Percentiles rank a stretch among this genome's conserved stretches.
Conservation (phyloP, 2,329 filamentous ascomycete genomes). For the Fusarium mangiferae region DNA sequence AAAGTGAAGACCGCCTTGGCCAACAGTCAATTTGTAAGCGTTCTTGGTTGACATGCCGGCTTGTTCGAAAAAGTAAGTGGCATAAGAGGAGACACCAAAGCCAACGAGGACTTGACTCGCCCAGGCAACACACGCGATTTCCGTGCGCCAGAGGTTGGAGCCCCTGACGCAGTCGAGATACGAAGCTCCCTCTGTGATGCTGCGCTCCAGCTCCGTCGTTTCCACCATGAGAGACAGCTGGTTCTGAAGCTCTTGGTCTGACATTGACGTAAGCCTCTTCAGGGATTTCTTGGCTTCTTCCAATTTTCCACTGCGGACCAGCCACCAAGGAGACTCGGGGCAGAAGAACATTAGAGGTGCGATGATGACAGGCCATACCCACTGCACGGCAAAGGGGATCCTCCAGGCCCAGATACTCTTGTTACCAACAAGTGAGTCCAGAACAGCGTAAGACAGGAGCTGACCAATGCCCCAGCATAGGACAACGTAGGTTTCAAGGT, state of each 20-base stretch:
- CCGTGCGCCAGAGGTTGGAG: conserved; percentile 53
- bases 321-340: conserved; percentile 51
- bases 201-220: conserved; percentile 46
- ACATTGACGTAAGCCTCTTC: neutral
- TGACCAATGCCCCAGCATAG: conserved; percentile 56
- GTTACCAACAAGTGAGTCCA: neutral
- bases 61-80: neutral
- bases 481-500: conserved; percentile 55
- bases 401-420: conserved; percentile 49
- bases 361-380: conserved; percentile 48
- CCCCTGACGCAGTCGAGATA: conserved; percentile 54
- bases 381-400: conserved; percentile 52
- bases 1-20: neutral
- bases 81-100: neutral
- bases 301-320: conserved; percentile 35
- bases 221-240: conserved; percentile 55
- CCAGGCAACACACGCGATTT: conserved; percentile 50
- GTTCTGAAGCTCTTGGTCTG: neutral
- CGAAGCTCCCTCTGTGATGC: neutral
- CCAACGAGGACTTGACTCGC: neutral
- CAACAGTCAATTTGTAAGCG: neutral
- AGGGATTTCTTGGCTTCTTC: neutral
- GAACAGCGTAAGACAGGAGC: conserved; percentile 50
- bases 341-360: conserved; percentile 43
- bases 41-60: neutral